Conservation (phyloP, 2,329 filamentous ascomycete genomes). For the Cladophialophora psammophila region DNA sequence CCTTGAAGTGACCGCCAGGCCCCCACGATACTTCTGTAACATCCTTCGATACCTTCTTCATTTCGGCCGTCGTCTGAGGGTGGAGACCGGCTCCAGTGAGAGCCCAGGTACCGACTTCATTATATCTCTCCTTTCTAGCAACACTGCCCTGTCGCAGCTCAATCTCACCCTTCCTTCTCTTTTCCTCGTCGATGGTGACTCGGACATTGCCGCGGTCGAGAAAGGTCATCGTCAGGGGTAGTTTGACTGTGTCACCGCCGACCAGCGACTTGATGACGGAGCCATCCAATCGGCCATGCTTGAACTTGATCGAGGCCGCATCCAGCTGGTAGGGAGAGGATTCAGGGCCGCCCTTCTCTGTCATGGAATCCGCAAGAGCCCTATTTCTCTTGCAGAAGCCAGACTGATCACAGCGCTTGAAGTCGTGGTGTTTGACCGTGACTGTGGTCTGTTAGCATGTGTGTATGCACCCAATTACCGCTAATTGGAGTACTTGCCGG, state of each 20-base stretch:
- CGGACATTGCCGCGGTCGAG: slow-evolving; percentile 87
- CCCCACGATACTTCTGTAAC: slow-evolving; percentile 79
- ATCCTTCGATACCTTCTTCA: slow-evolving; percentile 64
- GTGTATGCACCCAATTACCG: background rate
- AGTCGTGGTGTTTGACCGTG: slow-evolving; percentile 92
- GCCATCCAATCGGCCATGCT: slow-evolving; percentile 80
- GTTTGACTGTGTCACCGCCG: slow-evolving; percentile 71
- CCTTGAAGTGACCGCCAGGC: slow-evolving; percentile 76
- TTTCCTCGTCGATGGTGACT: slow-evolving; percentile 90
- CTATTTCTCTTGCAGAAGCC: slow-evolving; percentile 98
- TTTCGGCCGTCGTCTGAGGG: slow-evolving; percentile 73
- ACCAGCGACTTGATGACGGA: slow-evolving; percentile 80
- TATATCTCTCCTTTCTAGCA: slow-evolving; percentile 89
- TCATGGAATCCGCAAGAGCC: slow-evolving; percentile 80
- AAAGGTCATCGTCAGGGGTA: slow-evolving; percentile 87
- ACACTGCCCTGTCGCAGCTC: slow-evolving; percentile 84
- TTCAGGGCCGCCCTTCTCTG: slow-evolving; percentile 72
- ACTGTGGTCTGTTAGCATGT: slow-evolving; percentile 57
- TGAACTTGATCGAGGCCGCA: slow-evolving; percentile 74
- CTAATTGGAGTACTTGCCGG: slow-evolving; percentile 59
- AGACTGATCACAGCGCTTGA: slow-evolving; percentile 94
- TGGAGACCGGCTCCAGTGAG: slow-evolving; percentile 78
- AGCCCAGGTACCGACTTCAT: slow-evolving; percentile 85
- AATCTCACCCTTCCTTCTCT: slow-evolving; percentile 85
- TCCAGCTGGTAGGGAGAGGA: slow-evolving; percentile 80